Evolutionary conservation across 108 stramenopile genomes (phyloP).

Genomic region (Skeletonema potamos): DNA sequence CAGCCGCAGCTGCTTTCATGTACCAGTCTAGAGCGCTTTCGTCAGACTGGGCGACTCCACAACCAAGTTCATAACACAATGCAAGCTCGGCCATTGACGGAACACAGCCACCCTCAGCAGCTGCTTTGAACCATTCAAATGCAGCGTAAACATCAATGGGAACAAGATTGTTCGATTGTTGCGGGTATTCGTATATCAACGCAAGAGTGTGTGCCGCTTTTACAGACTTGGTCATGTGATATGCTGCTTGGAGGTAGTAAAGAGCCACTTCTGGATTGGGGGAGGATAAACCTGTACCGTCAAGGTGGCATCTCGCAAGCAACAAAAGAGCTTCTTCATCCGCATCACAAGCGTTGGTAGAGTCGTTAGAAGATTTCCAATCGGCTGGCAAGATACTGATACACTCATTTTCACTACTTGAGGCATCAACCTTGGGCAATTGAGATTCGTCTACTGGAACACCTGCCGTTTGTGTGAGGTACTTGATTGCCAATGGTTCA

Average conservation of each 20-base stretch:
- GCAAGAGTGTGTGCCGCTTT: slow-evolving; percentile 78
- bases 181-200: slow-evolving; percentile 78
- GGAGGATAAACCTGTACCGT: slow-evolving; percentile 51
- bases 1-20: slow-evolving; percentile 75
- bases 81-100: slow-evolving; percentile 87
- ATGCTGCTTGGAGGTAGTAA: slow-evolving; percentile 74
- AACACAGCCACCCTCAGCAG: slow-evolving; percentile 69
- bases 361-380: background rate
- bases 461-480: slow-evolving; percentile 54
- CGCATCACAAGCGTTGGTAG: background rate
- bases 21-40: slow-evolving; percentile 85
- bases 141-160: slow-evolving; percentile 81
- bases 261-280: slow-evolving; percentile 45
- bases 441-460: slow-evolving; percentile 36
- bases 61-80: slow-evolving; percentile 84
- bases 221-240: slow-evolving; percentile 55
- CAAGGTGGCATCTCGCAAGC: slow-evolving; percentile 64
- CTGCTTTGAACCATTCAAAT: slow-evolving; percentile 77
- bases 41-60: slow-evolving; percentile 78
- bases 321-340: slow-evolving; percentile 59
- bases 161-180: slow-evolving; percentile 49
- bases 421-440: slow-evolving; percentile 7
- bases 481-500: slow-evolving; percentile 55
- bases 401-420: background rate
- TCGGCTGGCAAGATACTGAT: slow-evolving; percentile 19